Base-by-base conservation (phyloP, 139 green algal species). In the Yamagishiella unicocca region DNA sequence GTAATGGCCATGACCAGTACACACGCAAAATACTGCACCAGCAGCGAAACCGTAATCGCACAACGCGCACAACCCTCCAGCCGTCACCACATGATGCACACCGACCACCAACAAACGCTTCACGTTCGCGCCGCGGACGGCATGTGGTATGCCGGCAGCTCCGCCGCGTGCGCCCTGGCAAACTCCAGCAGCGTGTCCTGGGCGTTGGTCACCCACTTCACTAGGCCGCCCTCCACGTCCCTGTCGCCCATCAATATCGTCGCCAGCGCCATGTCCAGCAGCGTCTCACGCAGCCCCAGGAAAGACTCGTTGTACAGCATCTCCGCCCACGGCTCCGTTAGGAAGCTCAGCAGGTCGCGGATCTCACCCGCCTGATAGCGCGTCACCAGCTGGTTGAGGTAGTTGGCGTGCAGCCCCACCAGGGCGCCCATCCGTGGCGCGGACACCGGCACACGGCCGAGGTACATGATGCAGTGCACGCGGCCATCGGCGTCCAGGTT, bases 231-330 rank as follows among this genome's bases (percentile, higher is more conserved):
- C 19, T 71, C 46, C 37, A 7, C 43, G 27, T 77, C 64, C 58
- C n/a, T 17, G 37, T 10, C 50, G 40, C 82, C 50, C 67, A 33
- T 40, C 25, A 67, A 45, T 50, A 80, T 31, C 9, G 33, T 25
- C 35, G 82, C 67, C 45, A 87, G 67, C 35, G 31, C 35, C 67
- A 80, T 33, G 50, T 85, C 45, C n/a, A 87, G 31, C 33, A 87
- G 25, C 58, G 66, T 45, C 76, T 87, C 64, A 24, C 91, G 86
- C 53, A 95, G 70, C 29, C 42, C 70, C 29, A 61, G 24, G 45
- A 95, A 94, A 1, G 61, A 24, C 50, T 95, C 93, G n/a, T 94
- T 91, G 66, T 89, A 89, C 46, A 95, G 85, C 64, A 92, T n/a
- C 33, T 90, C 73, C 25, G 80, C 58, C 91, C 91, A 95, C 29